Conservation (phyloP, 2,329 filamentous ascomycete species). For the Diaporthe sp. region DNA sequence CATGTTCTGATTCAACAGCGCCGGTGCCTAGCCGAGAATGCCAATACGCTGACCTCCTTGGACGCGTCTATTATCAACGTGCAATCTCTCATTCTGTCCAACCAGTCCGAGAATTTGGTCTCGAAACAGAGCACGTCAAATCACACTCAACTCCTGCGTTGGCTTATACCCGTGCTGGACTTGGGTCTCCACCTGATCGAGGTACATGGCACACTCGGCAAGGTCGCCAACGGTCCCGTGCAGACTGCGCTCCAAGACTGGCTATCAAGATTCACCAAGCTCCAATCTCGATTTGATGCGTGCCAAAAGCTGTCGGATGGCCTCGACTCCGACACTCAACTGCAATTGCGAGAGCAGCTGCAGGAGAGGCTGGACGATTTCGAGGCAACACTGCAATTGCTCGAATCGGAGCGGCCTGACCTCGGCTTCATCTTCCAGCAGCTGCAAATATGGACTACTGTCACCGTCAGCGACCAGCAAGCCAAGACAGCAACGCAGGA, state of each 20-base stretch:
- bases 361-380: constrained; percentile 55
- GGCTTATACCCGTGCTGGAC: constrained; percentile 79
- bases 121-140: constrained; percentile 43
- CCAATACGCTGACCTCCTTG: constrained; percentile 57
- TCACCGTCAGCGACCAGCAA: constrained; percentile 43
- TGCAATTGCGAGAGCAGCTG: constrained; percentile 53
- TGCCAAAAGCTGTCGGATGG: constrained; percentile 65
- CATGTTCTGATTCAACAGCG: constrained; percentile 75
- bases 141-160: constrained; percentile 57
- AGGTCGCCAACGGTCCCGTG: constrained; percentile 61
- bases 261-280: constrained; percentile 61
- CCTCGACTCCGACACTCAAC: constrained; percentile 59
- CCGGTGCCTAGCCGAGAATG: constrained; percentile 58
- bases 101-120: constrained; percentile 44
- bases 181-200: constrained; percentile 73
- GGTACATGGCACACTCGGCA: constrained; percentile 77
- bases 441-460: constrained; percentile 73
- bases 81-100: constrained; percentile 50
- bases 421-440: constrained; percentile 77
- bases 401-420: constrained; percentile 65
- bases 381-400: constrained; percentile 57
- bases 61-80: constrained; percentile 55
- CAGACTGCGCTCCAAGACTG: constrained; percentile 63
- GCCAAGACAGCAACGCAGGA: constrained; percentile 42
- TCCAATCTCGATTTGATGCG: constrained; percentile 57